Evolutionary conservation across 495 filamentous ascomycete species (phyloP).

Genomic region (Jackrogersella minutella): DNA sequence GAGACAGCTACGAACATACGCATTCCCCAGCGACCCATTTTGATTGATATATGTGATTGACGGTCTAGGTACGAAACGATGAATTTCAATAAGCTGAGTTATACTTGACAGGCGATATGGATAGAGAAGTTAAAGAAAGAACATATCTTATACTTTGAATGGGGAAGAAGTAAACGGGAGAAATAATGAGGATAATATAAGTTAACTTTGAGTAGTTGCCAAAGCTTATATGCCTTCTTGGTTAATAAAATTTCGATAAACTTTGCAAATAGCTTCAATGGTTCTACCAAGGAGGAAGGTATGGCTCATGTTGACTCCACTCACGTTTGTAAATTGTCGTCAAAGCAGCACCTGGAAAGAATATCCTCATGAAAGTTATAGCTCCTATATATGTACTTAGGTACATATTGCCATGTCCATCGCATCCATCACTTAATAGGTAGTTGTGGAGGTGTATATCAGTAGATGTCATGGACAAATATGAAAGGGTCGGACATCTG

Average conservation of each 20-base stretch:
- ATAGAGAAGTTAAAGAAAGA: not conserved
- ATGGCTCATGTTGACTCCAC: not conserved
- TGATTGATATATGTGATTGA: not conserved
- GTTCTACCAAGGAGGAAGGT: not conserved
- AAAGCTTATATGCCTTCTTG: too few relatives aligned
- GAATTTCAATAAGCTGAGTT: not conserved
- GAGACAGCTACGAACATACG: constrained; percentile 4
- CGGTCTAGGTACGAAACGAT: not conserved
- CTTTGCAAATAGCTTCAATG: not conserved
- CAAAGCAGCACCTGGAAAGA: too few relatives aligned
- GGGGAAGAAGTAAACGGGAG: not conserved
- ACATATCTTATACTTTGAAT: not conserved
- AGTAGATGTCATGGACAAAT: too few relatives aligned
- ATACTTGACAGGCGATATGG: not conserved
- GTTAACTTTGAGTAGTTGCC: too few relatives aligned
- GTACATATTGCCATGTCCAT: too few relatives aligned
- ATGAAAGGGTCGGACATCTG: too few relatives aligned
- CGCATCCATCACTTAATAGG: too few relatives aligned
- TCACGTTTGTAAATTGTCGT: not conserved
- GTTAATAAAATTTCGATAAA: not conserved
- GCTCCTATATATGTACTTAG: too few relatives aligned
- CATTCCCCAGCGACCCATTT: constrained; percentile 21
- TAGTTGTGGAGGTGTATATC: too few relatives aligned
- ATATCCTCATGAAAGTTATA: too few relatives aligned
- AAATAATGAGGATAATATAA: not conserved